Conservation (phyloP, 164 flowering plant species). For the Vitis vinifera region DNA sequence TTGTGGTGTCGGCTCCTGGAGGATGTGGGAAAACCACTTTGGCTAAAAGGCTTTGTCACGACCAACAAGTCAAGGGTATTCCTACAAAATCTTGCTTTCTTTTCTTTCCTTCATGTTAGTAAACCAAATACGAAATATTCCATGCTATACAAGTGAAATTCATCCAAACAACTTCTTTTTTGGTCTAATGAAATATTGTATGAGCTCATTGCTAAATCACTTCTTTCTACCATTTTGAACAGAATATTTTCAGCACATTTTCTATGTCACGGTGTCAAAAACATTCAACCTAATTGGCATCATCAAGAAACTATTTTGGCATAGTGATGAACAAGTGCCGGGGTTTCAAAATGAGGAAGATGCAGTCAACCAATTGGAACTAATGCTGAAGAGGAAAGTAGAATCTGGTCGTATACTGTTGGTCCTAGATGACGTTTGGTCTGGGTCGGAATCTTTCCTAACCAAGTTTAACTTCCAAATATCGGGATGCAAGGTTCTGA, state of each 20-base stretch:
- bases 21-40: slow-evolving; percentile 5
- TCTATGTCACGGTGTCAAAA: neutral
- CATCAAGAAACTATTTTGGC: neutral
- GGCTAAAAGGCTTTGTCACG: neutral
- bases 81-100: too few relatives aligned
- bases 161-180: too few relatives aligned
- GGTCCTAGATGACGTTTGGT: neutral
- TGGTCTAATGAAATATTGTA: neutral
- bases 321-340: neutral
- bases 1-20: slow-evolving; percentile 1
- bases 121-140: too few relatives aligned
- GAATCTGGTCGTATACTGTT: neutral
- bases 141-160: too few relatives aligned
- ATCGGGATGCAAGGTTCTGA: neutral
- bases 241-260: neutral
- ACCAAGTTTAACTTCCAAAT: neutral
- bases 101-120: too few relatives aligned
- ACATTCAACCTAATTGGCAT: neutral
- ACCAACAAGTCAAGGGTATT: neutral
- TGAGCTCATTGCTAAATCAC: neutral
- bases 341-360: neutral
- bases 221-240: neutral
- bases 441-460: neutral
- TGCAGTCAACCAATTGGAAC: neutral
- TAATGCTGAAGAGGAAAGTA: neutral